Percentiles rank a stretch among this genome's conserved stretches.
Conservation (phyloP, 1,139 yeast genomes). For the Scheffersomyces cryptocercus region DNA sequence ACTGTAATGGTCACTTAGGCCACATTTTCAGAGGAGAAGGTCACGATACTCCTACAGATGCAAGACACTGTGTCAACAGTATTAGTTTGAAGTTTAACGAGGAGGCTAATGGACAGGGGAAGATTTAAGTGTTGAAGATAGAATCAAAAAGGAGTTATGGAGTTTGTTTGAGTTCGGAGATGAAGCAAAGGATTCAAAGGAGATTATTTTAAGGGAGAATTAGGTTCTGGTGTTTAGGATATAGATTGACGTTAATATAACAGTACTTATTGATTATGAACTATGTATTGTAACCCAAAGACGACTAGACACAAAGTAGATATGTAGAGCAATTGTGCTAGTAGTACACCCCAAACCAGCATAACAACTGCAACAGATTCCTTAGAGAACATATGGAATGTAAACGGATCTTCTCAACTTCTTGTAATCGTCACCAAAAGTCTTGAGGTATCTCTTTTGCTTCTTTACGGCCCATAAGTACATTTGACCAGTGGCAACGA, state of each 20-base stretch:
- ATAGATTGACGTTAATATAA: no score
- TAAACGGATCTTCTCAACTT: conserved; percentile 63
- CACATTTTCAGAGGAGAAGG: conserved; percentile 97
- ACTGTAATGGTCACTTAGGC: conserved; percentile 94
- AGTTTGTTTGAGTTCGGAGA: no score
- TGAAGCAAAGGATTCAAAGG: no score
- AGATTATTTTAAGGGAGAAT: no score
- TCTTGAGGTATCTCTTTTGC: conserved; percentile 64
- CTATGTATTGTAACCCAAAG: no score
- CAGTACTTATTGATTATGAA: no score
- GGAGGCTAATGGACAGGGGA: conserved; percentile 6
- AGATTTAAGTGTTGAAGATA: not conserved
- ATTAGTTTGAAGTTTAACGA: conserved; percentile 65
- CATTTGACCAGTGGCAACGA: conserved; percentile 79
- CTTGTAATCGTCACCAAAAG: conserved; percentile 77
- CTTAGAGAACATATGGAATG: conserved; percentile 52
- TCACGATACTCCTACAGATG: conserved; percentile 83
- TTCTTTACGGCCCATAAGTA: conserved; percentile 75
- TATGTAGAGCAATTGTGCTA: no score
- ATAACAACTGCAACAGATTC: no score
- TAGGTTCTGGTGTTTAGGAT: no score
- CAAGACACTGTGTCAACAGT: conserved; percentile 93
- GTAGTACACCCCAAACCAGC: no score
- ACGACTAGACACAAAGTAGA: no score
- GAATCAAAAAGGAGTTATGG: no score